Base-by-base conservation (phyloP, 179 eudicot species). In the Drosera spatulata region DNA sequence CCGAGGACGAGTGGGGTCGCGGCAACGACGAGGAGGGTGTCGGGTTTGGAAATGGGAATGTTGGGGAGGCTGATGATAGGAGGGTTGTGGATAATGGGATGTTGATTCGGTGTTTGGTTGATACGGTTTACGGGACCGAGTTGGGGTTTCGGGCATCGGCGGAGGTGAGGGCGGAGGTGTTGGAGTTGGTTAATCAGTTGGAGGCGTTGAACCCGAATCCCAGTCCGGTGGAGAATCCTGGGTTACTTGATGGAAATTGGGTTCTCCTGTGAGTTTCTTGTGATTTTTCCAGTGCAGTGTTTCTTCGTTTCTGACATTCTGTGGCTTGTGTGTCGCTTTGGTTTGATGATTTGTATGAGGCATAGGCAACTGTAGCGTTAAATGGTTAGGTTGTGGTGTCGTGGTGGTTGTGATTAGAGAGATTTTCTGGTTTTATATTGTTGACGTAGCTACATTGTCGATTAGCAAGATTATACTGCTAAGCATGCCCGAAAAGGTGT, bases 171-270 rank as follows among this genome's bases (percentile, higher is more conserved):
- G 97, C 90, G 2, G 99, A 93, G 84, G 80, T 79, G 2, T 61
- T 76, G 41, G 99, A 93, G 82, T 67, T 93, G 39, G 81, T 89
- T 41, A 69, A 55, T 50, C 95, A 81, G 79, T 64, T 93, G 44
- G 97, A 93, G 77, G 91, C 95, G 3, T 71, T 56, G 8, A 93
- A 93, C 69, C 99, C 97, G 13, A 70, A 66, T 61, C 79, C 83
- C 3, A 84, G 78, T 9, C 91, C 95, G n/a, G 80, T 82, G 0
- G 91, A 80, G 66, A 69, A 69, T 0, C 53, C 78, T 8, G 86
- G 73, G n/a, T 72, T 86, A 77, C 91, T 93, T 50, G 91, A 78
- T 63, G 99, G 95, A 38, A 86, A 86, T 15, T 93, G 99, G 99
- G 61, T 93, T 69, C 78, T 93, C 67, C 66, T 86, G 97, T 93